Percentiles rank a stretch among this genome's conserved stretches.
Conservation (phyloP, 78 protist species). For the Neovahlkampfia damariscottae region DNA sequence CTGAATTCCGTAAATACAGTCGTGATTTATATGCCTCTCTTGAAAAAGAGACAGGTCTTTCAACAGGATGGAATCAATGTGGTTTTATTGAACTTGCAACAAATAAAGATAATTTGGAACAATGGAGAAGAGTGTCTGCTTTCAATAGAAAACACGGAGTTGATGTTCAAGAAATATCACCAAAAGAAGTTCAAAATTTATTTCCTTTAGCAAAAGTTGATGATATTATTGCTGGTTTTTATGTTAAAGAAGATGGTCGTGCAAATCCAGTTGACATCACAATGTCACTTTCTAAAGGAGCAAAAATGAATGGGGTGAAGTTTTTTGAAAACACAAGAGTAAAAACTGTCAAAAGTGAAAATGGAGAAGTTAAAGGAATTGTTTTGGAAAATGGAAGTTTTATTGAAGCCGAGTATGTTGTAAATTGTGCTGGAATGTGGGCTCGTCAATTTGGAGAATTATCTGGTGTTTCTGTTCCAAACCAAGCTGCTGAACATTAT, state of each 20-base stretch:
- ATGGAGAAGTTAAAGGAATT: not conserved
- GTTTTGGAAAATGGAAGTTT: not conserved
- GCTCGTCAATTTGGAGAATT: not conserved
- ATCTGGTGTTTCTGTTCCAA: conserved; percentile 21
- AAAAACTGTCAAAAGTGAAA: not conserved
- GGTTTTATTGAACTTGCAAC: not conserved
- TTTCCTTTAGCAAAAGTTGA: not conserved
- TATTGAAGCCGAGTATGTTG: not conserved
- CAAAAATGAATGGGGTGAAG: not conserved
- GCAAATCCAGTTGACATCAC: conserved; percentile 5
- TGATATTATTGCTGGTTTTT: not conserved
- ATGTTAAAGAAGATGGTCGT: conserved; percentile 1
- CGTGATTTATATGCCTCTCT: not conserved
- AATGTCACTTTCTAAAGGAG: not conserved
- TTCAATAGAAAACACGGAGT: not conserved
- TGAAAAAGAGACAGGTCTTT: not conserved
- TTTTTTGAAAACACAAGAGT: not conserved
- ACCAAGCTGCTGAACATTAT: conserved; percentile 43
- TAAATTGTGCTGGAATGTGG: conserved; percentile 3
- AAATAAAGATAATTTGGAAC: not conserved
- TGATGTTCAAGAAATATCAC: not conserved
- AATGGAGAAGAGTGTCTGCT: not conserved
- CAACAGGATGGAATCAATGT: not conserved
- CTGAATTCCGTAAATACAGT: not conserved
- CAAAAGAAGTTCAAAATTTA: not conserved